A percentile compares a stretch with the other conserved stretches of the same genome.
Evolutionary conservation across 2,329 filamentous ascomycete species (phyloP).

Genomic region (Colletotrichum chlorophyti): DNA sequence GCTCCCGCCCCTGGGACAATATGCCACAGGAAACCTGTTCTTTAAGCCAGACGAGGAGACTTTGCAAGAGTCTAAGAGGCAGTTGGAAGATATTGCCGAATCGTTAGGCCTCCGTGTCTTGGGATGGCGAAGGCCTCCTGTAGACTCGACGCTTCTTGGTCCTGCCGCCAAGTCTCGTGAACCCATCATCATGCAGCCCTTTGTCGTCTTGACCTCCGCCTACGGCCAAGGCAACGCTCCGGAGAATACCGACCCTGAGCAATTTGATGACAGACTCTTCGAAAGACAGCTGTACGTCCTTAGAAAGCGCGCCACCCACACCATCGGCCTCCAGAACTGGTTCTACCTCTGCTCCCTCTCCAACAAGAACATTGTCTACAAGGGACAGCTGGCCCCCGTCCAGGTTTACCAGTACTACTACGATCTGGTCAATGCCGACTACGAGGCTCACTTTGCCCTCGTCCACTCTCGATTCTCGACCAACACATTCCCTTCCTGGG

Average conservation of each 20-base stretch:
- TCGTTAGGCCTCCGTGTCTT: conserved; percentile 87
- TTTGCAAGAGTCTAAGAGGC: conserved; percentile 86
- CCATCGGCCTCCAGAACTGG: conserved; percentile 96
- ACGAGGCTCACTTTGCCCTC: conserved; percentile 94
- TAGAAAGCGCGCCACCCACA: conserved; percentile 92
- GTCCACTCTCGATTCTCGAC: conserved; percentile 98
- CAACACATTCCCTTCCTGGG: conserved; percentile 98
- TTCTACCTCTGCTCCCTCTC: conserved; percentile 97
- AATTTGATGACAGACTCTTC: conserved; percentile 85
- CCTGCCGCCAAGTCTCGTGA: conserved; percentile 93
- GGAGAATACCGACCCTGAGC: conserved; percentile 76
- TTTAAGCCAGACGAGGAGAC: conserved; percentile 96
- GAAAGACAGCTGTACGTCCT: conserved; percentile 94
- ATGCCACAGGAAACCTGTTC: conserved; percentile 96
- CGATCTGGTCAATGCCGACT: conserved; percentile 95
- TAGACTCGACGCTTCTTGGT: conserved; percentile 91
- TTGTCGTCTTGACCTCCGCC: conserved; percentile 84
- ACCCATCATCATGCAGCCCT: conserved; percentile 93
- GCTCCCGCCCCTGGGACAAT: conserved; percentile 88
- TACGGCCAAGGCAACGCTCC: conserved; percentile 85
- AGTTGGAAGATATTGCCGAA: conserved; percentile 93
- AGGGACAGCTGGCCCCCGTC: conserved; percentile 91
- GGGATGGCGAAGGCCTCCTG: conserved; percentile 94
- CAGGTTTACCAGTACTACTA: conserved; percentile 99
- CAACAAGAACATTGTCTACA: conserved; percentile 99